Evolutionary conservation across 2,329 filamentous ascomycete genomes (phyloP), one percentile per base, ranked within the genome.

Genomic region (Phyllosticta paracitricarpa): DNA sequence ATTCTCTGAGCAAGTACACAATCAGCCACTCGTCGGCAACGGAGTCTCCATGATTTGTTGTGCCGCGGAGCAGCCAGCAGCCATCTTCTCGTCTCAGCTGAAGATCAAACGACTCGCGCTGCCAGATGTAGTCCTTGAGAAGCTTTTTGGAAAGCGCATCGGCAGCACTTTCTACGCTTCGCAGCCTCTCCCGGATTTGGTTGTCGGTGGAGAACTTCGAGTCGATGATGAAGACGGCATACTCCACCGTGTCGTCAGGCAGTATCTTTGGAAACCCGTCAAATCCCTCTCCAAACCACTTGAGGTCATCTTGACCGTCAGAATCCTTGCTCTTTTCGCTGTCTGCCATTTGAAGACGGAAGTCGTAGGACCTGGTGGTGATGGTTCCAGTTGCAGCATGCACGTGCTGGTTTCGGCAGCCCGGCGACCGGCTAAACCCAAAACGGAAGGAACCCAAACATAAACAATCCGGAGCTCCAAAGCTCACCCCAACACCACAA

Each of bases 11-110:
- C 4, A 97, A 77, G 75, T 92, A 96, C 22, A 97, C 92, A 63
- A 97, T 87, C 5, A 97, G 82, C 95, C 94, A 99, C 77, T 99
- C 95, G 68, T 99, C 94, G 69, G 96, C 93, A 3, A 97, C 86
- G 0, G 91, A 94, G 74, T 99, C 95, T 8, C 93, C 92, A 69
- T 91, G 97, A 71, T 93, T 89, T 0, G 91, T 94, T 58, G 81
- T 79, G 22, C 93, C 93, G 64, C 84, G 82, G 5, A 99, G 81
- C 65, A 86, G 85, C 66, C 77, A 79, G 56, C 74, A 70, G 2
- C 77, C 84, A 68, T 87, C 75, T 79, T 87, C 68, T 79, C 79
- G 79, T 53, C 76, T 71, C 30, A 84, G 72, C 19, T 88, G 83
- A 5, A 96, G 76, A n/a, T 80, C 81, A 65, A 99, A 92, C 0